A percentile compares a stretch with the other conserved stretches of the same genome.
Conservation (phyloP, 352 stramenopile genomes). For the Lagenidium sp. region DNA sequence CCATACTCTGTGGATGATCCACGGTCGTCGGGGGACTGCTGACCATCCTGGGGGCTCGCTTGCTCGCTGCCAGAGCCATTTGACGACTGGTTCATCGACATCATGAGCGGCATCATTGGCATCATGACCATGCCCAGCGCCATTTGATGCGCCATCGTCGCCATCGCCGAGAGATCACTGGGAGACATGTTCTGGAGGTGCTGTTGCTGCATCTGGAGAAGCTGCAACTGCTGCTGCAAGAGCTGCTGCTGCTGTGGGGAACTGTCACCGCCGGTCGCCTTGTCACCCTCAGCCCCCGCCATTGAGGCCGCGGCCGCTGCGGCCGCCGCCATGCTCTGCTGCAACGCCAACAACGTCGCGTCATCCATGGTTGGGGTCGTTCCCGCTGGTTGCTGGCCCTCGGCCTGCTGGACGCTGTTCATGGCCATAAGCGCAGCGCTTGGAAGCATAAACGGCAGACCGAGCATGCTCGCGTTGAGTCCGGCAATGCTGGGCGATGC, state of each 20-base stretch:
- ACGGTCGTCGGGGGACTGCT: constrained; percentile 6
- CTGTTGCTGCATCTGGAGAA: constrained; percentile 39
- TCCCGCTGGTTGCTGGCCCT: constrained; percentile 3
- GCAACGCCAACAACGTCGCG: constrained; percentile 2
- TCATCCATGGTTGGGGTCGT: constrained; percentile 1
- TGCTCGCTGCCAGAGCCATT: no score
- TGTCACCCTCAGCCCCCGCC: neutral
- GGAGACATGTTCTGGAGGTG: constrained; percentile 49
- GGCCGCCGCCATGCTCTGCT: constrained; percentile 3
- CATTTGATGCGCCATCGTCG: constrained; percentile 56
- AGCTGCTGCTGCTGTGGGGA: constrained; percentile 42
- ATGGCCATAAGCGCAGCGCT: constrained; percentile 17
- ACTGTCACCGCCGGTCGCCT: constrained; percentile 13
- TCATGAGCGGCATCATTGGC: constrained; percentile 73
- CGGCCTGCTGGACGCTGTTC: constrained; percentile 13
- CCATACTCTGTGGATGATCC: neutral
- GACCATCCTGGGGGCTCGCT: constrained; percentile 9
- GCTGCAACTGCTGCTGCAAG: constrained; percentile 58
- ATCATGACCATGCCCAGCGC: constrained; percentile 60
- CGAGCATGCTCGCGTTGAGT: constrained; percentile 9
- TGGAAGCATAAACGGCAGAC: constrained; percentile 15
- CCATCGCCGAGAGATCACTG: constrained; percentile 30
- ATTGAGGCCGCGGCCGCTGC: constrained; percentile 7
- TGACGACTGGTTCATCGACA: constrained; percentile 53
- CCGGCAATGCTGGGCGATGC: neutral